Evolutionary conservation across 164 flowering plant species (phyloP), one percentile per base, ranked within the genome.

Genomic region (Buxus sempervirens): DNA sequence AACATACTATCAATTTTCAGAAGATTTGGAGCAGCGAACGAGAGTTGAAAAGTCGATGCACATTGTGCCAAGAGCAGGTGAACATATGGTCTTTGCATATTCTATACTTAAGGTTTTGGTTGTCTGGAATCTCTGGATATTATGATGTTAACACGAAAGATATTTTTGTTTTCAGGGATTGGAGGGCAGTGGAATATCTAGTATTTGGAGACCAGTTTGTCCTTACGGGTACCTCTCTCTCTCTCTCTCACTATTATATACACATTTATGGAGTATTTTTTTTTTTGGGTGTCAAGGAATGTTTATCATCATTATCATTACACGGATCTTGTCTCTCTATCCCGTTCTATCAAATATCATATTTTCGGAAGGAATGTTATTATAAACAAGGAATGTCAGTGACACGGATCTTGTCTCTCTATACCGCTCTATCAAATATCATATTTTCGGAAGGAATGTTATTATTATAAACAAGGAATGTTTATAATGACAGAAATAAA

Each of bases 21-120:
- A 93, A 86, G 82, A 81, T 96, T 63, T 96, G 99, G 99, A 96
- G 90, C 80, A 93, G 95, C 72, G 95, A 96, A 68, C 84, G 24
- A 72, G 90, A 95, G 58, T 54, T 78, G 10, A 87, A 79, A 83
- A 78, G 84, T 48, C 84, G 90, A 68, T 84, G 89, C 83, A 71
- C 78, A 41, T 75, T 96, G 71, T 87, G 89, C 83, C 84, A 79
- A 71, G 90, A 86, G 78, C 87, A 95, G 96, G 99, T 92, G 57
- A 36, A 24, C 58, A 28, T 19, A 20, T 63, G 45, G 14, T 54
- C 58, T 48, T 49, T 54, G 58, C 14, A 69, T 55, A 36, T 23
- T 55, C 27, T 67, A 58, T 63, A 61, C 54, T 49, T 1, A 23
- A 7, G 27, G 45, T 63, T 41, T 61, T 55, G 21, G 51, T 24